These are phyloP conservation scores for Cladosporium oxysporum DNA, from an alignment of 2,329 filamentous ascomycete species.

Conservation along the genomic window DNA sequence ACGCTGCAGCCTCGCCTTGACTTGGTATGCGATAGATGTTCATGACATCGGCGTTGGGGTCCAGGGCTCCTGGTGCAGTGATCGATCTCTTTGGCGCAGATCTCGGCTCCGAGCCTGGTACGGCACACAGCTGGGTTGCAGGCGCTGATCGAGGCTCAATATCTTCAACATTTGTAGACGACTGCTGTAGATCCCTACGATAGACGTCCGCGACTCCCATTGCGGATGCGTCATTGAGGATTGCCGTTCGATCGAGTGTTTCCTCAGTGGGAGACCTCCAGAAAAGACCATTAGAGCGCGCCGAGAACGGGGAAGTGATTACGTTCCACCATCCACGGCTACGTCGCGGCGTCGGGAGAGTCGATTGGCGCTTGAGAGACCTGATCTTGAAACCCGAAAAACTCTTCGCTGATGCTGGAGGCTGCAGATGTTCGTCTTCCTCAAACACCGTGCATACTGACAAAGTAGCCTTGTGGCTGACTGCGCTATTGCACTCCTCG, in stretches of 20 bases:
- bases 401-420: constrained; percentile 37
- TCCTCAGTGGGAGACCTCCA: constrained; percentile 31
- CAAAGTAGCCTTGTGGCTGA: constrained; percentile 39
- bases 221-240: constrained; percentile 28
- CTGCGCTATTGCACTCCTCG: constrained; percentile 11
- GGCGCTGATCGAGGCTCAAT: constrained; percentile 1
- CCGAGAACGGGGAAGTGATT: constrained; percentile 67
- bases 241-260: constrained; percentile 20
- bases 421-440: constrained; percentile 55
- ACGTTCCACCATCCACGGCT: constrained; percentile 78
- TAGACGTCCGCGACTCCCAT: constrained; percentile 24
- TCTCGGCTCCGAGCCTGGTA: constrained; percentile 1
- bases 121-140: not conserved
- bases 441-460: constrained; percentile 70
- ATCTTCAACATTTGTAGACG: not conserved
- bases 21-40: constrained; percentile 38
- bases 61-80: constrained; percentile 33
- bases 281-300: constrained; percentile 27
- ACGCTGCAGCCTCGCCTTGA: constrained; percentile 36
- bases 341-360: constrained; percentile 55
- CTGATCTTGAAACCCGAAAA: not conserved
- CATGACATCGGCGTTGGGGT: constrained; percentile 21
- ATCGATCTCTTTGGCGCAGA: constrained; percentile 28
- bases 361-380: constrained; percentile 38
- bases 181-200: not conserved